phyloP scores from a whole-genome alignment of 2,329 filamentous ascomycete genomes.

The Thielaviopsis musarum region DNA sequence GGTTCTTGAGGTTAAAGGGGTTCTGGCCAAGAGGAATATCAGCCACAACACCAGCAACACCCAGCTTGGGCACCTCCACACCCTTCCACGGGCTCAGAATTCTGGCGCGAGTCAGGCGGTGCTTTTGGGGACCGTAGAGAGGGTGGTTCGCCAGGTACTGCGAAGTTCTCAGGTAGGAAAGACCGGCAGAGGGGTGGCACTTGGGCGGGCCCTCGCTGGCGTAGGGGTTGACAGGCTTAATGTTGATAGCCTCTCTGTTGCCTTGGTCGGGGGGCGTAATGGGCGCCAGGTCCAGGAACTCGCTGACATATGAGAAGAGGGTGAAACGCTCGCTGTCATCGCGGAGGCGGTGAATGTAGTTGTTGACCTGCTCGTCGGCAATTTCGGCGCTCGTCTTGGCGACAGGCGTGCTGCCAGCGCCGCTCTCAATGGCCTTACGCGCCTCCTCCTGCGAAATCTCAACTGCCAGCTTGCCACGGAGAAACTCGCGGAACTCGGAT shows the following conservation, averaged over 20 bases:
- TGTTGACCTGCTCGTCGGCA: constrained; percentile 32
- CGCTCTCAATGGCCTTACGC: constrained; percentile 24
- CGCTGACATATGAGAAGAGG: constrained; percentile 37
- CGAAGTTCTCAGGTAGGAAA: constrained; percentile 42
- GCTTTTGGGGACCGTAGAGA: constrained; percentile 40
- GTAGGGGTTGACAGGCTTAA: constrained; percentile 25
- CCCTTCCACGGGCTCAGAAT: constrained; percentile 29
- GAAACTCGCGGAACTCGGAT: constrained; percentile 34
- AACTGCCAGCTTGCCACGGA: constrained; percentile 32
- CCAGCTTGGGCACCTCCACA: constrained; percentile 25
- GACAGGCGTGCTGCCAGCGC: constrained; percentile 17
- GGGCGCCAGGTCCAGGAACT: constrained; percentile 46
- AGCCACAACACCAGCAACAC: constrained; percentile 37
- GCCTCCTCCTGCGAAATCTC: constrained; percentile 25
- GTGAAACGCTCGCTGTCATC: constrained; percentile 25
- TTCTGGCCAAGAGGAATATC: constrained; percentile 26
- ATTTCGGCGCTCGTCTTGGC: constrained; percentile 23
- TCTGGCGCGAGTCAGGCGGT: constrained; percentile 32
- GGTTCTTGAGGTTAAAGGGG: constrained; percentile 22
- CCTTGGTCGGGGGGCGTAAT: constrained; percentile 21
- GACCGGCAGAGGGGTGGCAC: constrained; percentile 44
- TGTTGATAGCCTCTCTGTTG: constrained; percentile 13
- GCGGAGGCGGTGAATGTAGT: constrained; percentile 36
- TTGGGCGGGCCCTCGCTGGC: constrained; percentile 37
- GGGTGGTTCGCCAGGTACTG: constrained; percentile 42